Base-by-base conservation (phyloP, 345 rosid species). In the Garcia nutans region DNA sequence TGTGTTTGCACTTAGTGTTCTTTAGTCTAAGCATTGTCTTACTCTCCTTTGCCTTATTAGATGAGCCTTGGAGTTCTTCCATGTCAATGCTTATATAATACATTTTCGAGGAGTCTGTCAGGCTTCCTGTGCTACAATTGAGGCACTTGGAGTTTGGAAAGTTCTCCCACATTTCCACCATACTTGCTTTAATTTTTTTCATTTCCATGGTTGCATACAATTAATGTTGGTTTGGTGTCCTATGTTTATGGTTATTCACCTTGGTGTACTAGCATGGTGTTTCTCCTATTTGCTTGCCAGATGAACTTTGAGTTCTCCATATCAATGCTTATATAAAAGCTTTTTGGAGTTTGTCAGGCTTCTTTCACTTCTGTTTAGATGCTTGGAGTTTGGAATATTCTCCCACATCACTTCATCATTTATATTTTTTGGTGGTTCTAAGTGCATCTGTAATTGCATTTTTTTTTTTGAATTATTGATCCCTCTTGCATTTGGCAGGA, bases 21-120 rank as follows among this genome's bases (percentile, higher is more conserved):
- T 69, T 13, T 11, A 13, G 26, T 47, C 11, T 61, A 31, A 52
- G 76, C 47, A 70, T 74, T 75, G 26, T 60, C 60, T 65, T 59
- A 2, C 3, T 69, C 79, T 65, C 77, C 41, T 8, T 5, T 47
- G 74, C 28, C 50, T 44, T 33, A 4, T 61, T 20, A 37, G 41
- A 37, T 37, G 41, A 37, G 41, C 41, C 41, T 37, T 37, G 6
- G 41, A 37, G 61, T 20, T n/a, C 41, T 37, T 37, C 41, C 41
- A 37, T 37, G 41, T 37, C 5, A 37, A 37, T 37, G 41, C 41
- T 37, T 37, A 37, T 37, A 37, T 37, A 37, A 37, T 3, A 37
- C 41, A 37, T 37, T 37, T 37, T 37, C 5, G 5, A 2, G 55
- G 16, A 50, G 55, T 50, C 16, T 50, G 55, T 12, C 55, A 50